A percentile compares a stretch with the other conserved stretches of the same genome.
Conservation (phyloP, 495 filamentous ascomycete genomes). For the Aspergillus ellipticus region DNA sequence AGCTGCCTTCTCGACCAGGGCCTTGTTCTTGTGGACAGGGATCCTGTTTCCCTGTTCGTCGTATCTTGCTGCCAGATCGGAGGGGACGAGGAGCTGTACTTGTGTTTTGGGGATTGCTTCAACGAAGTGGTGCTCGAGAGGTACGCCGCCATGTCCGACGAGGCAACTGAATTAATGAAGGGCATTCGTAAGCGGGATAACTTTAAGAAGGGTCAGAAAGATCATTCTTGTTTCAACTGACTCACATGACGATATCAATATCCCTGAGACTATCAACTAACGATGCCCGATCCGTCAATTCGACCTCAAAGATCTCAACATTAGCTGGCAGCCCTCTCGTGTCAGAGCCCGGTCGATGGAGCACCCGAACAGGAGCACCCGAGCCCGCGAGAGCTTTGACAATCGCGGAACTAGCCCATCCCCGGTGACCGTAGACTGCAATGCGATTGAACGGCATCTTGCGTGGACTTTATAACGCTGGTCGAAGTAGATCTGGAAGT, state of each 20-base stretch:
- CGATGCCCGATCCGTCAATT: slow-evolving; percentile 13
- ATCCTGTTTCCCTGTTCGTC: slow-evolving; percentile 16
- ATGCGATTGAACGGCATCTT: slow-evolving; percentile 24
- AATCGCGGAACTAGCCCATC: slow-evolving; percentile 19
- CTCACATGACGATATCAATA: slow-evolving; percentile 26
- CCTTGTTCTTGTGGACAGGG: slow-evolving; percentile 11
- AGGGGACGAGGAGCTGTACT: slow-evolving; percentile 21
- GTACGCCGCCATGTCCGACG: slow-evolving; percentile 17
- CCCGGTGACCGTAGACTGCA: slow-evolving; percentile 23
- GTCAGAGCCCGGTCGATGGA: slow-evolving; percentile 19
- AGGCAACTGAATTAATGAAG: slow-evolving; percentile 16
- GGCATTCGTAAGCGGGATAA: background rate
- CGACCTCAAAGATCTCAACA: slow-evolving; percentile 15
- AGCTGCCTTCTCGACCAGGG: slow-evolving; percentile 16
- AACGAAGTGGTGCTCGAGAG: slow-evolving; percentile 14
- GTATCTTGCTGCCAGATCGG: slow-evolving; percentile 16
- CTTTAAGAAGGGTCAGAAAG: background rate
- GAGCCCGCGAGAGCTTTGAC: slow-evolving; percentile 14
- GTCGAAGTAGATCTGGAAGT: too few species aligned
- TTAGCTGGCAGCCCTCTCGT: slow-evolving; percentile 5
- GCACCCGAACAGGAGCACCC: slow-evolving; percentile 16
- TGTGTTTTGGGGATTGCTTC: slow-evolving; percentile 21
- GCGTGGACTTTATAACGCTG: too few species aligned
- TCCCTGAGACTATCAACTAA: slow-evolving; percentile 12
- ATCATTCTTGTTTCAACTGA: too few species aligned